A percentile compares a stretch with the other conserved stretches of the same genome.
These are phyloP conservation scores for Knufia fluminis DNA, from an alignment of 2,329 filamentous ascomycete species.

Conservation along the genomic window DNA sequence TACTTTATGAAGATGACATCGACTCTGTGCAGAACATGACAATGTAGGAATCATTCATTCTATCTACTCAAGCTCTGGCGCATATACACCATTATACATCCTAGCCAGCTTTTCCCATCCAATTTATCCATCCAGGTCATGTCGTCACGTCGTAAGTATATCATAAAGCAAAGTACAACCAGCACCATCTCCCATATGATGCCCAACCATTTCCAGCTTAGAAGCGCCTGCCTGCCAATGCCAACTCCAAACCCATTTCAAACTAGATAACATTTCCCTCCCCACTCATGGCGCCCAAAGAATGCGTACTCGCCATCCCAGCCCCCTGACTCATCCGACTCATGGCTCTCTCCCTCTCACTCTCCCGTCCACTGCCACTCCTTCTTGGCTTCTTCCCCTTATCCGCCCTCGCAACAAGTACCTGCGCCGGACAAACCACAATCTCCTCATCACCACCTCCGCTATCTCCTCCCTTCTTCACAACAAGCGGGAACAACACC, in stretches of 20 bases:
- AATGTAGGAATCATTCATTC: too few species aligned
- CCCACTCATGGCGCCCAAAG: constrained; percentile 35
- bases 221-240: too few species aligned
- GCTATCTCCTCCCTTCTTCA: constrained; percentile 86
- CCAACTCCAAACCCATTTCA: background rate
- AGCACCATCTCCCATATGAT: constrained; percentile 7
- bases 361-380: constrained; percentile 32
- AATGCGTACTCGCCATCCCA: constrained; percentile 28
- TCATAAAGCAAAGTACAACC: constrained; percentile 6
- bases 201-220: background rate
- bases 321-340: background rate
- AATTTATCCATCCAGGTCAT: background rate
- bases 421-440: constrained; percentile 89
- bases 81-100: too few species aligned
- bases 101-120: background rate
- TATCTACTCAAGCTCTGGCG: too few species aligned
- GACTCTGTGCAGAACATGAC: too few species aligned
- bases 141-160: constrained; percentile 6
- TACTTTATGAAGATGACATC: too few species aligned
- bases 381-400: constrained; percentile 33
- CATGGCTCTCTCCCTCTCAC: constrained; percentile 33
- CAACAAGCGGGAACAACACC: constrained; percentile 90
- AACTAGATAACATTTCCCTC: constrained; percentile 23
- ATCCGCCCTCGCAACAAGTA: constrained; percentile 58
- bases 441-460: constrained; percentile 88